These are phyloP conservation scores for Gloeostereum incarnatum DNA, from an alignment of 768 basidiomycete genomes.

Conservation along the genomic window DNA sequence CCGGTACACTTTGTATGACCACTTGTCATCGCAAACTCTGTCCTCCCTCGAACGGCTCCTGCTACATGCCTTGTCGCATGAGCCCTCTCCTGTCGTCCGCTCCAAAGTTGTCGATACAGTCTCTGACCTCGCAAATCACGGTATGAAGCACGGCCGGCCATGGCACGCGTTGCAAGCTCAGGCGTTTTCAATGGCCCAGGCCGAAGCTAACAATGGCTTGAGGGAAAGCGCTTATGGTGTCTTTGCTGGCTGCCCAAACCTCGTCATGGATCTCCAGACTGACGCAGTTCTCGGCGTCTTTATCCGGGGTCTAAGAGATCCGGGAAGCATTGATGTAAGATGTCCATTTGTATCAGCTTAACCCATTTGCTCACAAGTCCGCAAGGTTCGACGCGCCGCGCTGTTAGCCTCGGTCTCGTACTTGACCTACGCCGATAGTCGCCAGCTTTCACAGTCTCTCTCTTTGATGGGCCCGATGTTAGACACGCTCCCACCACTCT, in stretches of 20 bases:
- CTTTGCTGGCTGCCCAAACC: conserved; percentile 65
- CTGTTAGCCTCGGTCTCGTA: conserved; percentile 64
- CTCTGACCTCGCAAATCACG: conserved; percentile 66
- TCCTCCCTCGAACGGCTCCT: conserved; percentile 64
- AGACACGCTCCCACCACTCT: conserved; percentile 57
- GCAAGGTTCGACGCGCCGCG: conserved; percentile 64
- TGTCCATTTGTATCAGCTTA: conserved; percentile 14
- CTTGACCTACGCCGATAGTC: conserved; percentile 49
- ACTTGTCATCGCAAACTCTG: conserved; percentile 57
- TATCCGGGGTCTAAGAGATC: conserved; percentile 59
- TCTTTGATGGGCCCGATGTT: conserved; percentile 64
- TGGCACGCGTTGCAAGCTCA: conserved; percentile 78
- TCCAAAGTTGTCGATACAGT: conserved; percentile 69
- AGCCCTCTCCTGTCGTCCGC: conserved; percentile 48
- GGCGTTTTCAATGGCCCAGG: conserved; percentile 54
- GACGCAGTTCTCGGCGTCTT: conserved; percentile 62
- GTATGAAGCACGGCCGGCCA: conserved; percentile 65
- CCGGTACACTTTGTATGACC: conserved; percentile 67
- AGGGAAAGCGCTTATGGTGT: conserved; percentile 62
- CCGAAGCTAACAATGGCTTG: conserved; percentile 15
- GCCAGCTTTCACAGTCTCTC: conserved; percentile 52
- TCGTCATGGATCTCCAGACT: conserved; percentile 68
- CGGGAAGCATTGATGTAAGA: conserved; percentile 55
- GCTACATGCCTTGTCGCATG: conserved; percentile 58
- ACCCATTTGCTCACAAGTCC: neutral